Evolutionary conservation across 768 basidiomycete species (phyloP), one percentile per base, ranked within the genome.

Genomic region (Tricholoma saponaceum): DNA sequence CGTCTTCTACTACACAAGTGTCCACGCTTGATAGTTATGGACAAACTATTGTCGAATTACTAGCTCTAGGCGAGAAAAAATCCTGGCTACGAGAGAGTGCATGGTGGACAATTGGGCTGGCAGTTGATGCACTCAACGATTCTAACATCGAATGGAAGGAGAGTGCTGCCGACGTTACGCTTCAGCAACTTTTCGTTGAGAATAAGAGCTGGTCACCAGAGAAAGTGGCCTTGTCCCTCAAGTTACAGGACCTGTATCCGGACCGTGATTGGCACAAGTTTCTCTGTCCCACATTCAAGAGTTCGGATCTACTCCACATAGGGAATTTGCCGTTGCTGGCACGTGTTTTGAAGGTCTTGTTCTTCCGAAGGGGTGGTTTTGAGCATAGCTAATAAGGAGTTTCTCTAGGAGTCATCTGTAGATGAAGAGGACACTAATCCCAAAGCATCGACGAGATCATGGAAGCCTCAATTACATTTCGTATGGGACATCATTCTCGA

Each of bases 381-480:
- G 26, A 63, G 43, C 8, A 2, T 52, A 7, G 20, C 23, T 20
- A 18, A 43, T 22, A 30, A 44, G 23, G 8, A 44, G 16, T 9
- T 5, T 44, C n/a, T 50, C 3, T 57, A 89, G 88, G 87, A 87
- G 68, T 79, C 80, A 14, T 75, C 77, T 7, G 66, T 74, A 5
- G 83, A 85, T 35, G 84, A 85, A 4, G 82, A 84, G 14, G 81
- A 79, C 12, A 67, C 67, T 2, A 71, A 83, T 46, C 66, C 78
- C 10, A 84, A 85, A 58, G 71, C 79, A 1, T 76, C 78, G 10
- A 72, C 79, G 33, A 82, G 83, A 33, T 70, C 82, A 13, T 93
- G 95, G 94, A 95, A 90, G 69, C 87, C 95, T 56, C 87, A 94
- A 67, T 77, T 95, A 43, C 96, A 97, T 68, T 95, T 92, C 69